A percentile compares a stretch with the other conserved stretches of the same genome.
These are phyloP conservation scores for Mortierella antarctica DNA, from an alignment of 192 early-diverging fungal species.

Conservation along the genomic window DNA sequence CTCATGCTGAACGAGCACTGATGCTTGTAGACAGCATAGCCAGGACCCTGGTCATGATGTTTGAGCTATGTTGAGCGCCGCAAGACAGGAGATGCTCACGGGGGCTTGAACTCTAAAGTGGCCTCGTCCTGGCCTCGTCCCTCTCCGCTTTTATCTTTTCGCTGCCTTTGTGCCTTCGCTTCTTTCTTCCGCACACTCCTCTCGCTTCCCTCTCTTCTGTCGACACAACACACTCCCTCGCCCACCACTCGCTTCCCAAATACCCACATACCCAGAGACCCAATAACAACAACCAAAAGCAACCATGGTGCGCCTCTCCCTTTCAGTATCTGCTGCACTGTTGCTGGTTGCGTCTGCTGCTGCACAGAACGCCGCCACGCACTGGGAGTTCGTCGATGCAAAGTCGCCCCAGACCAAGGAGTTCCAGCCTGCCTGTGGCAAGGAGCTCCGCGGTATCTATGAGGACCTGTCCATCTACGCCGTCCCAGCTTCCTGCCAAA, in stretches of 20 bases:
- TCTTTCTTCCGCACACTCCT: slow-evolving; percentile 1
- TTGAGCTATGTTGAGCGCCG: no score
- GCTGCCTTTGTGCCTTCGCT: background rate
- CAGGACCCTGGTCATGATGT: no score
- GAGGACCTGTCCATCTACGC: slow-evolving; percentile 48
- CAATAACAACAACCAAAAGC: background rate
- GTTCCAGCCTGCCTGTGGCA: slow-evolving; percentile 29
- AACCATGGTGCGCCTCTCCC: slow-evolving; percentile 32
- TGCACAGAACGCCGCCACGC: slow-evolving; percentile 1
- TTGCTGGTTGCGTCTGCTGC: slow-evolving; percentile 30
- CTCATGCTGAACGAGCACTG: no score
- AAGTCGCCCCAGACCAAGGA: slow-evolving; percentile 21
- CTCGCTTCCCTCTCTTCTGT: background rate
- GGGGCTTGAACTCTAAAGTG: background rate
- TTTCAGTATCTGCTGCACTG: slow-evolving; percentile 38
- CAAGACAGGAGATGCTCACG: no score
- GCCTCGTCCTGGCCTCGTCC: no score
- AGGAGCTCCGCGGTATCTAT: slow-evolving; percentile 51
- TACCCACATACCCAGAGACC: background rate
- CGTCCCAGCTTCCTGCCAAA: slow-evolving; percentile 23
- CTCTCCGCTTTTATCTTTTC: background rate
- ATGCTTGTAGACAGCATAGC: no score
- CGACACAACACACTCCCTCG: background rate
- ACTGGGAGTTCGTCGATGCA: slow-evolving; percentile 46
- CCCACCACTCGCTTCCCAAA: background rate